phyloP scores from a whole-genome alignment of 164 flowering plant species.

The Liquidambar formosana region DNA sequence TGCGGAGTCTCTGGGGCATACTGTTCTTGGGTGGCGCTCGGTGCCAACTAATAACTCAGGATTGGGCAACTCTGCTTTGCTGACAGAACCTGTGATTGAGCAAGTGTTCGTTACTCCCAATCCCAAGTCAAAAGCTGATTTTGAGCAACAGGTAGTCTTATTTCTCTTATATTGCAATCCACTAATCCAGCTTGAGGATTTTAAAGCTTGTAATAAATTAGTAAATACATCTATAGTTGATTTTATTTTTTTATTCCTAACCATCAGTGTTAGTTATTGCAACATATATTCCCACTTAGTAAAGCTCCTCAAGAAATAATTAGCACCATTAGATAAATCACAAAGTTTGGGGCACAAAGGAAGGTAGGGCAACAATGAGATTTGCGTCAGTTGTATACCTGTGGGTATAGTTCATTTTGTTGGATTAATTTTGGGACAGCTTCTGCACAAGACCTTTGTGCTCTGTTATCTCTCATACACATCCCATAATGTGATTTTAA shows the following conservation, averaged over 20 bases:
- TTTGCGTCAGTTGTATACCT: too few relatives aligned
- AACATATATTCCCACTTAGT: too few relatives aligned
- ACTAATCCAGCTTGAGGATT: neutral
- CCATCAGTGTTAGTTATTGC: too few relatives aligned
- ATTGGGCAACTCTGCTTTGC: conserved; percentile 84
- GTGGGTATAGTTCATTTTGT: neutral
- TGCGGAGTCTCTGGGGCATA: conserved; percentile 94
- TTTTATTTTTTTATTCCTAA: too few relatives aligned
- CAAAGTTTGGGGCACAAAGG: too few relatives aligned
- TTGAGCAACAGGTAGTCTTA: conserved; percentile 81
- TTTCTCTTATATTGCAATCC: neutral
- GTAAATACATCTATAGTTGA: too few relatives aligned
- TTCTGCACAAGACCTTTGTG: neutral
- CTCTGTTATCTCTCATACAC: neutral
- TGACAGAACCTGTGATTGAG: conserved; percentile 93
- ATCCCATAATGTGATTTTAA: neutral
- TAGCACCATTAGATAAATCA: too few relatives aligned
- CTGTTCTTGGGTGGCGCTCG: conserved; percentile 93
- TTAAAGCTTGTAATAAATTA: too few relatives aligned
- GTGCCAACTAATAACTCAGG: conserved; percentile 92
- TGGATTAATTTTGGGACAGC: neutral
- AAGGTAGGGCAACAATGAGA: too few relatives aligned
- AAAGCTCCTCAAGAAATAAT: too few relatives aligned
- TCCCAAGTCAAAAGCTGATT: conserved; percentile 72
- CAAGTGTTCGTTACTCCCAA: conserved; percentile 87